A percentile compares a stretch with the other conserved stretches of the same genome.
Conservation (phyloP, 2,329 filamentous ascomycete genomes). For the Botryotinia narcissicola region DNA sequence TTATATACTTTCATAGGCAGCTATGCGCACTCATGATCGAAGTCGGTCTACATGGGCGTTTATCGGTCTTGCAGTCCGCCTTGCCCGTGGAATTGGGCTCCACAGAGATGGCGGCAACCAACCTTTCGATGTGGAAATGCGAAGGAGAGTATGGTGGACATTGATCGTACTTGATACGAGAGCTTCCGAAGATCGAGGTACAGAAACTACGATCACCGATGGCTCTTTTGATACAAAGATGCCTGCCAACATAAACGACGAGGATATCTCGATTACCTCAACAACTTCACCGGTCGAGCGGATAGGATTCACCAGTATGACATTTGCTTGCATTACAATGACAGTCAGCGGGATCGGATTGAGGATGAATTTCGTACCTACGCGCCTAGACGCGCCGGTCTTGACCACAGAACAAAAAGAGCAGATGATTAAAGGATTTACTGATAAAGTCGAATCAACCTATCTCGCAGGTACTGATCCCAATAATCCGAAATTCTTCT, state of each 20-base stretch:
- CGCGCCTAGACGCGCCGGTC: not conserved
- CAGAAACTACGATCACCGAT: slow-evolving; percentile 45
- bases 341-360: slow-evolving; percentile 4
- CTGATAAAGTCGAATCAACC: slow-evolving; percentile 2
- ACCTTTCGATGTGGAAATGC: slow-evolving; percentile 50
- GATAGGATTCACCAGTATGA: slow-evolving; percentile 24
- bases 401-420: slow-evolving; percentile 18
- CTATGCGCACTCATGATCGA: slow-evolving; percentile 30
- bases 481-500: not conserved
- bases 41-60: slow-evolving; percentile 44
- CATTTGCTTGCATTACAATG: slow-evolving; percentile 23
- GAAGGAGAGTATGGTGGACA: slow-evolving; percentile 52
- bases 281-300: not conserved
- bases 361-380: slow-evolving; percentile 21
- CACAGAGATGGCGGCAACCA: slow-evolving; percentile 50
- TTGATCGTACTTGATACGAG: slow-evolving; percentile 48
- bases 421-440: slow-evolving; percentile 19
- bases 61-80: slow-evolving; percentile 40
- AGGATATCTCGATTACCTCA: slow-evolving; percentile 41
- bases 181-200: slow-evolving; percentile 50
- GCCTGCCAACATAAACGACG: slow-evolving; percentile 53
- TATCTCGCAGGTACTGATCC: slow-evolving; percentile 13
- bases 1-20: slow-evolving; percentile 7
- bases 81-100: slow-evolving; percentile 45
- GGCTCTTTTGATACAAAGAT: slow-evolving; percentile 46